Evolutionary conservation across 148 eudicot species (phyloP).

Genomic region (Hydrangea macrophylla): DNA sequence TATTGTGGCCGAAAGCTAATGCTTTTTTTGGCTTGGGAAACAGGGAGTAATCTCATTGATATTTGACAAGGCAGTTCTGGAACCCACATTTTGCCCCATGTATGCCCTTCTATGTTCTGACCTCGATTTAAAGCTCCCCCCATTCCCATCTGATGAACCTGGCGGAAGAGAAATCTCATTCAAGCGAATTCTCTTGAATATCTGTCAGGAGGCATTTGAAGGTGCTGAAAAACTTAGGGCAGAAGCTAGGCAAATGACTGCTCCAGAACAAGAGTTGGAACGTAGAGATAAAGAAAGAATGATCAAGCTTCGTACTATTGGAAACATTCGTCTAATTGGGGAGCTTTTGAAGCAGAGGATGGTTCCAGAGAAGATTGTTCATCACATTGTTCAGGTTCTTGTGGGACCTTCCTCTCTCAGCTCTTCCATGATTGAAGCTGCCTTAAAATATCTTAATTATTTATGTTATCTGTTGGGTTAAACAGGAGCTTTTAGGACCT

Average conservation of each 20-base stretch:
- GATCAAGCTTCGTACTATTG: slow-evolving; percentile 89
- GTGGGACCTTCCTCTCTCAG: neutral
- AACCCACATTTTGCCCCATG: slow-evolving; percentile 98
- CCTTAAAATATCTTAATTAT: neutral
- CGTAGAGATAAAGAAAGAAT: slow-evolving; percentile 86
- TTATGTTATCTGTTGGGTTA: neutral
- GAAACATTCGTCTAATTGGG: slow-evolving; percentile 95
- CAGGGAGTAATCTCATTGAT: slow-evolving; percentile 91
- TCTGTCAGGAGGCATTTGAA: slow-evolving; percentile 96
- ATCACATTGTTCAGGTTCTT: slow-evolving; percentile 88
- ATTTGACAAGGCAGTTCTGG: slow-evolving; percentile 96
- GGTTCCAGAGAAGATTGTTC: slow-evolving; percentile 96
- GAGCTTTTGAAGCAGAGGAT: slow-evolving; percentile 97
- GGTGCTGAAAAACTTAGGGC: slow-evolving; percentile 81
- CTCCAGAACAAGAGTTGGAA: slow-evolving; percentile 79
- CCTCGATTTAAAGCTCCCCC: slow-evolving; percentile 73
- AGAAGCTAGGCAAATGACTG: slow-evolving; percentile 71
- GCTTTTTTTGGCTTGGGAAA: slow-evolving; percentile 17
- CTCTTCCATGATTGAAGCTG: neutral
- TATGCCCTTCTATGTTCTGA: slow-evolving; percentile 86
- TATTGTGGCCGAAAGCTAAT: slow-evolving; percentile 6
- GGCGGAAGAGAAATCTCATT: slow-evolving; percentile 81
- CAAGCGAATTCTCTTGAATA: slow-evolving; percentile 82
- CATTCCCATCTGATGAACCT: slow-evolving; percentile 82
- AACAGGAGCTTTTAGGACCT: slow-evolving; percentile 79